A percentile compares a stretch with the other conserved stretches of the same genome.
Conservation (phyloP, 257 asterid genomes). For the Gentiana dahurica region DNA sequence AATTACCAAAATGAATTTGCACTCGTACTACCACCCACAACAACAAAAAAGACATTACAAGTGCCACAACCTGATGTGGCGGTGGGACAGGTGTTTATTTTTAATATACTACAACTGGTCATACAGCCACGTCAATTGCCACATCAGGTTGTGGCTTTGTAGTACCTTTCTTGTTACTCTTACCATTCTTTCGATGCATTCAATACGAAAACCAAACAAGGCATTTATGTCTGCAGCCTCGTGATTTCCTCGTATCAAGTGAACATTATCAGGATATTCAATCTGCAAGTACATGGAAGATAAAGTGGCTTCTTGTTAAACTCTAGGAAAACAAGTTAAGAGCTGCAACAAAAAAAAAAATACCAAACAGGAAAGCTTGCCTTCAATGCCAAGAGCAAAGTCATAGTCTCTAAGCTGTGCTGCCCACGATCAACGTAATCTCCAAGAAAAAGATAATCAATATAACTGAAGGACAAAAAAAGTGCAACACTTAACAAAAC, state of each 20-base stretch:
- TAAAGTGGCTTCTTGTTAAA: not conserved
- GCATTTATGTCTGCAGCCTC: slow-evolving; percentile 99
- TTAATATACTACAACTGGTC: no score
- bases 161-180: slow-evolving; percentile 4
- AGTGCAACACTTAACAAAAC: slow-evolving; percentile 9
- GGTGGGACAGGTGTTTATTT: no score
- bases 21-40: not conserved
- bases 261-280: slow-evolving; percentile 89
- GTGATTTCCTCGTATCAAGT: slow-evolving; percentile 96
- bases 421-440: slow-evolving; percentile 99
- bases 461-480: slow-evolving; percentile 63
- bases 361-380: slow-evolving; percentile 24
- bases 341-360: not conserved
- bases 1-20: not conserved
- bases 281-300: slow-evolving; percentile 37
- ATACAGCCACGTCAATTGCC: no score
- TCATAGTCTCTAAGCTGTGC: slow-evolving; percentile 99
- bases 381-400: slow-evolving; percentile 94
- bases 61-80: no score
- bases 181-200: slow-evolving; percentile 99
- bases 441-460: slow-evolving; percentile 94
- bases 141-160: no score
- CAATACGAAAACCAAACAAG: slow-evolving; percentile 96
- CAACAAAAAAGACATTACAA: no score
- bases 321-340: not conserved